These are phyloP conservation scores for Pyrus communis DNA, from an alignment of 306 rosid species.

Conservation along the genomic window DNA sequence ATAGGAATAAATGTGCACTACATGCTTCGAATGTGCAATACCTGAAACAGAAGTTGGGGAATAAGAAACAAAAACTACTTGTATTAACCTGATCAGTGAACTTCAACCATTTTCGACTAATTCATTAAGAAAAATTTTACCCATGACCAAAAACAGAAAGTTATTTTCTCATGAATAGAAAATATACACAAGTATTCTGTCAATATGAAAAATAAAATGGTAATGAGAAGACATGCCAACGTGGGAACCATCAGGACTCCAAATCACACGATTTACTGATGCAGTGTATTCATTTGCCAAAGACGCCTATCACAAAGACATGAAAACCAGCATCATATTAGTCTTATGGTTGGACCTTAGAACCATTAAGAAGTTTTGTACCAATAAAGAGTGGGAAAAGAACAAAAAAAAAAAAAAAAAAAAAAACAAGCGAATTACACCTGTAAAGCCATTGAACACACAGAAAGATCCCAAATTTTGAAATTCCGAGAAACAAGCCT, in stretches of 20 bases:
- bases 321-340: neutral
- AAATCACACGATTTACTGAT: slow-evolving; percentile 11
- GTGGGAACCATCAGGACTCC: slow-evolving; percentile 22
- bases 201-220: neutral
- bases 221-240: neutral
- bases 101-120: neutral
- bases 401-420: too few relatives aligned
- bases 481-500: slow-evolving; percentile 6
- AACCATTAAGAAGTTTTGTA: neutral
- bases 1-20: slow-evolving; percentile 21
- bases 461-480: slow-evolving; percentile 11
- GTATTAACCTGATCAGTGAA: neutral
- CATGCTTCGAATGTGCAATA: slow-evolving; percentile 14
- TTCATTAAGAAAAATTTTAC: neutral
- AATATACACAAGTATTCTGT: neutral
- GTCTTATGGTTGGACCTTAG: neutral
- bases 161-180: neutral
- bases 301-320: neutral
- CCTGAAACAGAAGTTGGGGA: neutral
- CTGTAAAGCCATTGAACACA: slow-evolving; percentile 2
- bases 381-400: neutral
- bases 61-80: neutral
- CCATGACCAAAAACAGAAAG: neutral
- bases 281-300: neutral
- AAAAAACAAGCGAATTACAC: neutral